Conservation (phyloP, 441 rosid species). For the Daphne laureola region DNA sequence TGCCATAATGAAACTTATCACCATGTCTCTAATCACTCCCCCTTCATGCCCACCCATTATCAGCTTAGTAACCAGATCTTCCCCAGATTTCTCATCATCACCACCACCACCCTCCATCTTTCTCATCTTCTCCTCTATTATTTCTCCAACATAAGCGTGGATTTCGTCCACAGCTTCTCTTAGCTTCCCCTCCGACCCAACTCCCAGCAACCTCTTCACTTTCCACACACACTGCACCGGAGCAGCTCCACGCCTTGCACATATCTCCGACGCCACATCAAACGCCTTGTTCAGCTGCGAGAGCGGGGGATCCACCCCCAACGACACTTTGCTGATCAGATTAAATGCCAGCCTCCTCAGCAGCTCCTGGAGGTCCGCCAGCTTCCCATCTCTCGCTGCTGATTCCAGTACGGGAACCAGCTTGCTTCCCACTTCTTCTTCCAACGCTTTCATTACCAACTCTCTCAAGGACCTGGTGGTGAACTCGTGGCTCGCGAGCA, state of each 20-base stretch:
- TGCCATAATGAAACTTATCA: conserved; percentile 48
- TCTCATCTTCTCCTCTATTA: conserved; percentile 34
- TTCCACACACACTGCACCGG: conserved; percentile 62
- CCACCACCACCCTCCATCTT: neutral
- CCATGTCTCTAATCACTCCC: conserved; percentile 39
- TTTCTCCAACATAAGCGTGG: conserved; percentile 31
- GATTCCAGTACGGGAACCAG: conserved; percentile 32
- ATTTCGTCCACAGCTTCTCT: conserved; percentile 46
- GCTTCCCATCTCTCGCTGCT: conserved; percentile 12
- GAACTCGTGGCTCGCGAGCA: conserved; percentile 46
- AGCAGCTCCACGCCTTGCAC: conserved; percentile 59
- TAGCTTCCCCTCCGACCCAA: conserved; percentile 60
- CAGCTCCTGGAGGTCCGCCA: conserved; percentile 44
- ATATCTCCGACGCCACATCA: conserved; percentile 50
- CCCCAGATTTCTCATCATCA: neutral
- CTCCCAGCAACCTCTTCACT: conserved; percentile 46
- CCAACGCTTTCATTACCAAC: conserved; percentile 24
- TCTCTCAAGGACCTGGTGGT: conserved; percentile 32
- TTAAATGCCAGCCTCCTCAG: conserved; percentile 41
- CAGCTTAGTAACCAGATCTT: conserved; percentile 52
- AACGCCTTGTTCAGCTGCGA: conserved; percentile 45
- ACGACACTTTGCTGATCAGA: conserved; percentile 39
- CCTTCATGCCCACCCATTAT: conserved; percentile 44
- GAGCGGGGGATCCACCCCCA: conserved; percentile 37
- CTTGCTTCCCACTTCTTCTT: conserved; percentile 28